phyloP scores from a whole-genome alignment of 352 stramenopile species.

The Globisporangium nagaii region DNA sequence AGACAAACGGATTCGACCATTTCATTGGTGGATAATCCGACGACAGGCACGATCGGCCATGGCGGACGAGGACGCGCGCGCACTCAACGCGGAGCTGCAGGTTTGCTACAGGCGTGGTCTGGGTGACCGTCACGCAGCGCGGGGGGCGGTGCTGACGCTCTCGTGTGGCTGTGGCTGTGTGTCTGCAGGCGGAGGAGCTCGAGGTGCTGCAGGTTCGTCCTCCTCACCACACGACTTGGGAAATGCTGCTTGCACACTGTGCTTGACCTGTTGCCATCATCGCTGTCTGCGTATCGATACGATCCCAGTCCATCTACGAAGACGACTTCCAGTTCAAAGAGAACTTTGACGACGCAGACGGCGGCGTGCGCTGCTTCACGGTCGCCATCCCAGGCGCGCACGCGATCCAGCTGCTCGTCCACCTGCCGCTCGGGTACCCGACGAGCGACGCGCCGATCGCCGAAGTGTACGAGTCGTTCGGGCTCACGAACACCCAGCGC shows the following conservation, averaged over 20 bases:
- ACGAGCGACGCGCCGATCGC: conserved; percentile 61
- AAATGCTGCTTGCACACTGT: too few relatives aligned
- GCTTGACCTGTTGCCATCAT: too few relatives aligned
- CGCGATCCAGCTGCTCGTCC: conserved; percentile 61
- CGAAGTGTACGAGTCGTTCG: conserved; percentile 79
- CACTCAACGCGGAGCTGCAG: conserved; percentile 49
- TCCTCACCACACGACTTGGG: too few relatives aligned
- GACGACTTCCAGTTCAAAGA: conserved; percentile 52
- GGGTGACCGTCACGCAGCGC: too few relatives aligned
- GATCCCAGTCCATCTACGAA: conserved; percentile 77
- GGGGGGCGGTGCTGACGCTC: background rate
- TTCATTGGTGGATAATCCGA: background rate
- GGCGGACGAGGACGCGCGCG: conserved; percentile 13
- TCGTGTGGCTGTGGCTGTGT: background rate
- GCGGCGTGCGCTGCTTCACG: conserved; percentile 45
- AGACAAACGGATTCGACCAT: conserved; percentile 1
- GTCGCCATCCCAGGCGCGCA: conserved; percentile 55
- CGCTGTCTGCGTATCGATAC: too few relatives aligned
- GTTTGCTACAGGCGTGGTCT: conserved; percentile 12
- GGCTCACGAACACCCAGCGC: conserved; percentile 62
- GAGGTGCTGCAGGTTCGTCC: conserved; percentile 63
- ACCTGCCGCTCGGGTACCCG: conserved; percentile 70
- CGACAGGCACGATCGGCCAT: conserved; percentile 1
- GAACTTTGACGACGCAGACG: conserved; percentile 33
- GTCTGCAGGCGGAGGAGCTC: conserved; percentile 56